phyloP scores from a whole-genome alignment of 2,329 filamentous ascomycete genomes.

The Penicillium sclerotiorum region DNA sequence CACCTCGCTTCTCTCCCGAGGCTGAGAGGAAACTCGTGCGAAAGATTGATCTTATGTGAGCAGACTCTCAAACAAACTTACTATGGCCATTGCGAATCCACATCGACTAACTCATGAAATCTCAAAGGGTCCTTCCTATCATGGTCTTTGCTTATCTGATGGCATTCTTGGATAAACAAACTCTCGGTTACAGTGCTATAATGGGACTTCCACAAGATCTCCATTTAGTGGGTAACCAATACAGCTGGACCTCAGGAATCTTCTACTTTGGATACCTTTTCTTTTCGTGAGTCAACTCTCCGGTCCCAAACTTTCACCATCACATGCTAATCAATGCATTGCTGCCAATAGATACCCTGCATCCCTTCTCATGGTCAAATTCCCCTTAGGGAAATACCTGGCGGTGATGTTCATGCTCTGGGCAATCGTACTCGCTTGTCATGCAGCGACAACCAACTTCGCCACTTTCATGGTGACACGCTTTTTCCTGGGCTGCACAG shows the following conservation, averaged over 20 bases:
- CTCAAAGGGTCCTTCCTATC: conserved; percentile 25
- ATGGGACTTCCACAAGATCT: conserved; percentile 38
- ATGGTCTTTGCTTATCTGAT: conserved; percentile 33
- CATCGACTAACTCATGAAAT: too few relatives aligned
- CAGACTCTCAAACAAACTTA: not conserved
- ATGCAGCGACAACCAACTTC: conserved; percentile 43
- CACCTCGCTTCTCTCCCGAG: conserved; percentile 12
- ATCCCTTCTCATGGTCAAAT: conserved; percentile 38
- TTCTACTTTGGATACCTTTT: conserved; percentile 34
- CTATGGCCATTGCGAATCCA: too few relatives aligned
- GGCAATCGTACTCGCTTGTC: conserved; percentile 33
- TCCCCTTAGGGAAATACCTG: conserved; percentile 42
- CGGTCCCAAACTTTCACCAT: not conserved
- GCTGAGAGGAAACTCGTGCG: conserved; percentile 24
- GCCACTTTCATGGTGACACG: conserved; percentile 43
- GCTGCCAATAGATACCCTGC: conserved; percentile 28
- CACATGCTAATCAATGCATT: not conserved
- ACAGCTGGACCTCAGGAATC: conserved; percentile 26
- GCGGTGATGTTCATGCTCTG: conserved; percentile 31
- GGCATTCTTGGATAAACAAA: conserved; percentile 42
- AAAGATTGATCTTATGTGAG: conserved; percentile 28
- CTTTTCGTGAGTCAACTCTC: conserved; percentile 24
- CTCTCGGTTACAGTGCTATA: conserved; percentile 35
- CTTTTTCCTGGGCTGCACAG: conserved; percentile 48
- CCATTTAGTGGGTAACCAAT: conserved; percentile 27